Evolutionary conservation across 768 basidiomycete genomes (phyloP), one percentile per base, ranked within the genome.

Genomic region (Suillus occidentalis): DNA sequence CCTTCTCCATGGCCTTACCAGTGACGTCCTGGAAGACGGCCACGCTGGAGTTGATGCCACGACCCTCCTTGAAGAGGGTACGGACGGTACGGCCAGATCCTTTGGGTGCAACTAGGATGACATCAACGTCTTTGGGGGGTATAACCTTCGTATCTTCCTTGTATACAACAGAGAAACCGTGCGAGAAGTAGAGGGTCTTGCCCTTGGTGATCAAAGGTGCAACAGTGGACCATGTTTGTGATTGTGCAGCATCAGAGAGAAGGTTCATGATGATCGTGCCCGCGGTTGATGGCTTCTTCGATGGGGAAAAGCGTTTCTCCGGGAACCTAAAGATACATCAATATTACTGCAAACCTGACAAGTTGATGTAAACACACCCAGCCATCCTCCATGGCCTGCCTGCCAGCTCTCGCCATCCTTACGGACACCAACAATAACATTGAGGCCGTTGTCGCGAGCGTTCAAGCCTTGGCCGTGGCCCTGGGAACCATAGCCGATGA

Each of bases 211-310:
- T 96, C 74, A 98, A 88, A 63, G 97, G 97, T 52, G 88, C 90
- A 72, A 99, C 70, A 61, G 85, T 81, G 45, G 90, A 83, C 97
- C 97, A 99, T 37, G 96, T 98, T 78, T 91, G 87, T 16, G 94
- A 95, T 82, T 99, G 97, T n/a, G 97, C 97, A 58, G 97, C 97
- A 73, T 99, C 97, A 53, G 97, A 99, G 70, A 99, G 89, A 62
- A 99, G 85, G 87, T 99, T 99, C 97, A 99, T 99, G 87, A 99
- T 92, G 85, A 99, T 96, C 25, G 97, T 97, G 52, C 97, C 97
- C 97, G 69, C 85, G 87, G 70, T 90, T 84, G 78, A 99, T 98
- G 67, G 97, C 97, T 79, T 99, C 96, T 72, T 99, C 94, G 71
- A 99, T 99, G 72, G 96, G 85, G 85, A 99, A 99, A 71, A 99